phyloP scores from a whole-genome alignment of 345 rosid species.

The Jatropha curcas region DNA sequence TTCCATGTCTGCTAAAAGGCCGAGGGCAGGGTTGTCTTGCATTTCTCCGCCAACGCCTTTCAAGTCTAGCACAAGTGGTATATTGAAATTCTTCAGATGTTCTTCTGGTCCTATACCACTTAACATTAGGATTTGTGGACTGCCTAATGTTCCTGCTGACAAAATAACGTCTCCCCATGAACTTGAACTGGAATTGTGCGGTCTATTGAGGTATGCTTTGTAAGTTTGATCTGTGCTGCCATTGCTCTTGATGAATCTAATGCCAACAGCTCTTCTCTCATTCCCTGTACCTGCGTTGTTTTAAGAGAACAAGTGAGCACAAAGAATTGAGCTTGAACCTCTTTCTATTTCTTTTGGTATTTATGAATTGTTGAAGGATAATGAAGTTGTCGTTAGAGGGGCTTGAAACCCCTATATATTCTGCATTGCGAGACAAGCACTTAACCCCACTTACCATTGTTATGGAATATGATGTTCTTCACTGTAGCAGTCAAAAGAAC shows the following conservation, averaged over 20 bases:
- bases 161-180: conserved; percentile 59
- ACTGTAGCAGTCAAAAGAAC: conserved; percentile 68
- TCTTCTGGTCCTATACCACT: conserved; percentile 66
- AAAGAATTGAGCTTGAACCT: neutral
- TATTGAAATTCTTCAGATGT: conserved; percentile 47
- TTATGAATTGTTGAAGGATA: no score
- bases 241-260: conserved; percentile 57
- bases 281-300: conserved; percentile 37
- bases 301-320: conserved; percentile 3
- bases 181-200: conserved; percentile 27
- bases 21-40: conserved; percentile 64
- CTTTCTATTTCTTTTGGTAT: no score
- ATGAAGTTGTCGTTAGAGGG: no score
- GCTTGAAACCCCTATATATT: no score
- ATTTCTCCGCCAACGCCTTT: conserved; percentile 51
- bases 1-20: conserved; percentile 40
- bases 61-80: conserved; percentile 40
- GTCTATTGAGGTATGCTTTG: conserved; percentile 51
- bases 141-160: conserved; percentile 73
- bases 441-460: conserved; percentile 39
- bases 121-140: conserved; percentile 68
- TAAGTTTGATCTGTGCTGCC: conserved; percentile 42
- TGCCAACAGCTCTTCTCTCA: conserved; percentile 47
- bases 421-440: no score
- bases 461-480: conserved; percentile 45